Base-by-base conservation (phyloP, 1,139 yeast species). In the Candida buenavistaensis region DNA sequence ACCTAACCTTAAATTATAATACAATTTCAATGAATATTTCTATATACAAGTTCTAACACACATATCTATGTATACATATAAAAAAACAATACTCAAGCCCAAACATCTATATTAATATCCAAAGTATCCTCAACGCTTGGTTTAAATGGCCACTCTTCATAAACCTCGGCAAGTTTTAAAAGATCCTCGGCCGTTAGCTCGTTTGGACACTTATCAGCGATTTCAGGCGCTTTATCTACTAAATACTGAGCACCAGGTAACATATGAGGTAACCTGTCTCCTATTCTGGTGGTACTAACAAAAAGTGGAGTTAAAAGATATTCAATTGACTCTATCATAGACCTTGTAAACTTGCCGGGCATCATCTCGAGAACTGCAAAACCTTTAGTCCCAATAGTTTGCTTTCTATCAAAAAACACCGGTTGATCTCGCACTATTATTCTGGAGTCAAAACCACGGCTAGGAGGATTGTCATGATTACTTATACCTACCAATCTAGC, bases 171-270 rank as follows among this genome's bases (percentile, higher is more conserved):
- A 6, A 90, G 53, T 5, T 54, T 48, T 6, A 65, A 41, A 41
- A 82, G 66, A 13, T 88, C 94, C 1, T 73, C 75, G 5, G n/a
- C n/a, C n/a, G n/a, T n/a, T n/a, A n/a, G n/a, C n/a, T n/a, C n/a
- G n/a, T n/a, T n/a, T n/a, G n/a, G n/a, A n/a, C n/a, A n/a, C n/a
- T n/a, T n/a, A n/a, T n/a, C n/a, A n/a, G n/a, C 65, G 52, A 0
- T 58, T 6, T 43, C 34, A 3, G 72, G 64, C 6, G 72, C 52
- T 2, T 37, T 25, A 10, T 60, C 54, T 0, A 45, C 42, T 36
- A 80, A 69, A 42, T 81, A 80, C n/a, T 79, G 72, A 0, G 94
- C 96, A 1, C 96, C 97, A 1, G 95, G 90, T 0, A 95, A 95
- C 11, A 90, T 58, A 12, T 74, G 67, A 10, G 68, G 63, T 3